Conservation (phyloP, 257 asterid species). For the Echium plantagineum region DNA sequence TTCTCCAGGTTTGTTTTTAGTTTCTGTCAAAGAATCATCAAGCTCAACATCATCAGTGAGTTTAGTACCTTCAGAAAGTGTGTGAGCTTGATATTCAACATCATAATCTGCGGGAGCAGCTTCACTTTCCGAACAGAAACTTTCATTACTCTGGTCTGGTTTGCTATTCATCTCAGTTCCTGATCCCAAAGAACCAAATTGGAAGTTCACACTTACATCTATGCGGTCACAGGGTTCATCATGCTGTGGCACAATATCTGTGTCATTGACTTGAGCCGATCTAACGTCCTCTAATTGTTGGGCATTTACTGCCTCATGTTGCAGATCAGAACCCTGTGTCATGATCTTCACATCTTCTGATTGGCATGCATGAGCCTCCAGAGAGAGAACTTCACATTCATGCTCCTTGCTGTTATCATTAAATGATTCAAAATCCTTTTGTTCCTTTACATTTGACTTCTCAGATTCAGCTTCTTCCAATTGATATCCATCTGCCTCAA, state of each 20-base stretch:
- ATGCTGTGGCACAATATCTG: background rate
- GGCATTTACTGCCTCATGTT: background rate
- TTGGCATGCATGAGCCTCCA: background rate
- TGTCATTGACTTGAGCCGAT: no score
- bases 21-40: conserved; percentile 1
- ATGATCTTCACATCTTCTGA: background rate
- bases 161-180: background rate
- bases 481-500: background rate
- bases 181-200: background rate
- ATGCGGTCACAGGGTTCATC: background rate
- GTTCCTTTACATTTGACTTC: background rate
- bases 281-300: background rate
- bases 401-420: background rate
- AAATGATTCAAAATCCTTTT: background rate
- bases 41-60: no score
- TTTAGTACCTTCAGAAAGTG: background rate
- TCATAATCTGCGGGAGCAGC: background rate
- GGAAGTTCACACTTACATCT: background rate
- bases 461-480: background rate
- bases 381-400: background rate
- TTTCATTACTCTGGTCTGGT: conserved; percentile 5
- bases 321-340: background rate
- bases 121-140: background rate
- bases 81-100: background rate
- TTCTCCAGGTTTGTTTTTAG: background rate